A percentile compares a stretch with the other conserved stretches of the same genome.
Conservation (phyloP, 352 stramenopile species). For the Globisporangium canariense region DNA sequence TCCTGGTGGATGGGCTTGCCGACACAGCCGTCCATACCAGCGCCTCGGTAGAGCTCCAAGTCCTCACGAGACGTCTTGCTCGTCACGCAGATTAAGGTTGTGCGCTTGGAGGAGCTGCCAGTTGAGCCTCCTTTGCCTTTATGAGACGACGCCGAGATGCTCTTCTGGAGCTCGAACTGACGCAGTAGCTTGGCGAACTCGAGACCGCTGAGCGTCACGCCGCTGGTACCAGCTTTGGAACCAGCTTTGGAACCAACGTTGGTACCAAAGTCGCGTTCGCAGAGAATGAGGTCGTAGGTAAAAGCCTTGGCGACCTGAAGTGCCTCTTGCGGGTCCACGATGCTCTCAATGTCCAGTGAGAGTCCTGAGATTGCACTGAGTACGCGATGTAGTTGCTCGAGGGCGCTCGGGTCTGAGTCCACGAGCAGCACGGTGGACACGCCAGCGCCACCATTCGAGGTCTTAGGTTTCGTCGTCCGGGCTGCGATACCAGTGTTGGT, state of each 20-base stretch:
- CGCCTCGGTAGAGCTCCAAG: conserved; percentile 85
- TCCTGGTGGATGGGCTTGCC: conserved; percentile 69
- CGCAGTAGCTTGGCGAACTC: conserved; percentile 79
- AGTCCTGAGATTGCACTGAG: conserved; percentile 21
- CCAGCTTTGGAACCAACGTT: no score
- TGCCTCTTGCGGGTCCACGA: conserved; percentile 50
- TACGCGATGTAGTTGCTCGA: conserved; percentile 36
- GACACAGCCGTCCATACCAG: conserved; percentile 91
- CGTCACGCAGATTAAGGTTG: conserved; percentile 78
- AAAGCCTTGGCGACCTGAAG: conserved; percentile 45
- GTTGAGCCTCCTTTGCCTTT: neutral
- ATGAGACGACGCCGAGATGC: conserved; percentile 19
- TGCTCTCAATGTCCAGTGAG: conserved; percentile 51
- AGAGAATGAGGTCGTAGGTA: conserved; percentile 80
- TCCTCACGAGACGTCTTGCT: conserved; percentile 55
- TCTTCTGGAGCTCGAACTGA: conserved; percentile 69
- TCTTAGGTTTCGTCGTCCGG: neutral
- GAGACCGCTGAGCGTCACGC: conserved; percentile 43
- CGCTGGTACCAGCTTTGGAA: neutral
- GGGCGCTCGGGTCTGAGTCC: conserved; percentile 28
- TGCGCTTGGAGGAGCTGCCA: conserved; percentile 15
- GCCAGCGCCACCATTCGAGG: conserved; percentile 1
- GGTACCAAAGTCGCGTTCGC: conserved; percentile 65
- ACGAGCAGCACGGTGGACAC: conserved; percentile 28
- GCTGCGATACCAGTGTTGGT: neutral